phyloP scores from a whole-genome alignment of 2,329 filamentous ascomycete species.

The Amphichorda felina region DNA sequence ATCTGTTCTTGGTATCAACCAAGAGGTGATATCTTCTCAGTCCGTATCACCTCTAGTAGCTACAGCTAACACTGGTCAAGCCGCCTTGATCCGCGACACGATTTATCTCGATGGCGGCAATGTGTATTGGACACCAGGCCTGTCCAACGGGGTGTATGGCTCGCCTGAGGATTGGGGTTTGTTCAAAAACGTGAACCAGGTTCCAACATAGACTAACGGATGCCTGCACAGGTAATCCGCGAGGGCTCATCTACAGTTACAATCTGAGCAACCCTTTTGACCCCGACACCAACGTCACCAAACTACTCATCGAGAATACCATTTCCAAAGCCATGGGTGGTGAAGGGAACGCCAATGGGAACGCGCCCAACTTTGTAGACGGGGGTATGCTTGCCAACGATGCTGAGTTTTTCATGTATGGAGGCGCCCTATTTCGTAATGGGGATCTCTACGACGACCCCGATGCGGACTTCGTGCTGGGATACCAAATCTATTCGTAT shows the following conservation, averaged over 20 bases:
- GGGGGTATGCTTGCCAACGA: slow-evolving; percentile 56
- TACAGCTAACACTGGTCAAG: slow-evolving; percentile 23
- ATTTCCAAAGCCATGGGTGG: slow-evolving; percentile 34
- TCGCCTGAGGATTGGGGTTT: neutral
- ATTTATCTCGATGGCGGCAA: slow-evolving; percentile 54
- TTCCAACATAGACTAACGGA: neutral
- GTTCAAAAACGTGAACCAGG: too few species aligned
- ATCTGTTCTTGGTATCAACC: slow-evolving; percentile 46
- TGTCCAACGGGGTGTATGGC: slow-evolving; percentile 28
- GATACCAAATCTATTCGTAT: slow-evolving; percentile 42
- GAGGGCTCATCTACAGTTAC: slow-evolving; percentile 42
- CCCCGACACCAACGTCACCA: slow-evolving; percentile 36
- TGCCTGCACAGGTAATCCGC: slow-evolving; percentile 33
- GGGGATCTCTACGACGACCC: slow-evolving; percentile 25
- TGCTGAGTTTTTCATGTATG: slow-evolving; percentile 51
- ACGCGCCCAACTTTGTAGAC: slow-evolving; percentile 45
- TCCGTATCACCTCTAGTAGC: neutral
- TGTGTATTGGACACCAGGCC: slow-evolving; percentile 38
- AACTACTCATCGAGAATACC: slow-evolving; percentile 28
- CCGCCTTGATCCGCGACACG: slow-evolving; percentile 45
- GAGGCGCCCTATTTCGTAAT: slow-evolving; percentile 33
- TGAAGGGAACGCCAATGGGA: slow-evolving; percentile 36
- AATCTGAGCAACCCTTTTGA: slow-evolving; percentile 48
- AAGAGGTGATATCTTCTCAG: slow-evolving; percentile 24
- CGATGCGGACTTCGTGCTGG: slow-evolving; percentile 27